These are phyloP conservation scores for Brasenia schreberi DNA, from an alignment of 164 flowering plant genomes.

Conservation along the genomic window DNA sequence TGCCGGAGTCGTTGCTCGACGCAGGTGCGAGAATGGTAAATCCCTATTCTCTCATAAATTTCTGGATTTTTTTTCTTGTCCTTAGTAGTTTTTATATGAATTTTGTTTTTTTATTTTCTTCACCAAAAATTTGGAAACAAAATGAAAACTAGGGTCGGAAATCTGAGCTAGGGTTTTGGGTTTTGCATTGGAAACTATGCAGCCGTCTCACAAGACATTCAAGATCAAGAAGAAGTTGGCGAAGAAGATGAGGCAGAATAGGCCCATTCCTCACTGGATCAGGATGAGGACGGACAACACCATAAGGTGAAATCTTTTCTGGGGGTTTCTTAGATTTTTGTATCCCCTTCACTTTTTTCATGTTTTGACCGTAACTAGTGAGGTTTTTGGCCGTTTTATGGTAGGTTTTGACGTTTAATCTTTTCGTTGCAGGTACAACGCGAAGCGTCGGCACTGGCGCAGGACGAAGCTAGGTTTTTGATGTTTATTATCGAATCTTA, in stretches of 20 bases:
- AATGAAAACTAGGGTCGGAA: not conserved
- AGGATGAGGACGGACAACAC: conserved; percentile 47
- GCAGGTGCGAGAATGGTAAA: too few species aligned
- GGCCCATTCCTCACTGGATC: conserved; percentile 55
- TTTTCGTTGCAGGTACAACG: conserved; percentile 36
- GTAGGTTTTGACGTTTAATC: not conserved
- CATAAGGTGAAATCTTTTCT: conserved; percentile 22
- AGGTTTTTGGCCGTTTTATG: not conserved
- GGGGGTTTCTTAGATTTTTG: not conserved
- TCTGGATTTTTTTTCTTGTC: too few species aligned
- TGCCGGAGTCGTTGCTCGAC: too few species aligned
- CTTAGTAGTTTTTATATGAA: too few species aligned
- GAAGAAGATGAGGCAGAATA: conserved; percentile 63
- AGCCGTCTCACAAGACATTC: conserved; percentile 59
- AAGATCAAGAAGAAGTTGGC: conserved; percentile 49
- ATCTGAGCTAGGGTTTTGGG: not conserved
- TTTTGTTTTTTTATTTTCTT: too few species aligned
- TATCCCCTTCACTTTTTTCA: not conserved
- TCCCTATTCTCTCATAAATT: too few species aligned
- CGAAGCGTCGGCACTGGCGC: conserved; percentile 72
- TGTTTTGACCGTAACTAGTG: not conserved
- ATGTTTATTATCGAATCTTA: conserved; percentile 4
- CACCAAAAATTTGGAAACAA: too few species aligned
- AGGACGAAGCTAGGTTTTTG: conserved; percentile 65
- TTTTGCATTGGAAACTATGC: not conserved